Conservation (phyloP, 371 early-diverging fungal species). For the Actinomortierella ambigua region DNA sequence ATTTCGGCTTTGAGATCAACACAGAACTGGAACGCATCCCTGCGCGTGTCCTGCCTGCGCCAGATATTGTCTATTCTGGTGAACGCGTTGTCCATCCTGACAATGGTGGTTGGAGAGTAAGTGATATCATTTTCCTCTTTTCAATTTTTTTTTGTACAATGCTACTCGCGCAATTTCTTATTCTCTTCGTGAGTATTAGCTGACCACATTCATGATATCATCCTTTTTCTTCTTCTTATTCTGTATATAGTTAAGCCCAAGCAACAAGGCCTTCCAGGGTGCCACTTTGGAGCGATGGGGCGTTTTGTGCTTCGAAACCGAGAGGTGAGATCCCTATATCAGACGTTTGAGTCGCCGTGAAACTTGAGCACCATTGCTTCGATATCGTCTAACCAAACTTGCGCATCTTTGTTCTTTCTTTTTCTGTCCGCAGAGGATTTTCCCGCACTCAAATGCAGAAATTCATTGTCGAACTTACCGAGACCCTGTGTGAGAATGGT, state of each 20-base stretch:
- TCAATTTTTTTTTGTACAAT: neutral
- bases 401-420: neutral
- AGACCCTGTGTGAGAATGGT: slow-evolving; percentile 44
- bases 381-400: too few relatives aligned
- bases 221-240: too few relatives aligned
- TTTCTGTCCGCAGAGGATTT: slow-evolving; percentile 3
- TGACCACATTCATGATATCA: too few relatives aligned
- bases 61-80: slow-evolving; percentile 61
- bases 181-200: too few relatives aligned
- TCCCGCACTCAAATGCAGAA: slow-evolving; percentile 10
- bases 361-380: too few relatives aligned
- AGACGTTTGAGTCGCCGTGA: too few relatives aligned
- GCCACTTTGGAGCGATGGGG: slow-evolving; percentile 64
- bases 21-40: slow-evolving; percentile 64
- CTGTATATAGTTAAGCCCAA: slow-evolving; percentile 48
- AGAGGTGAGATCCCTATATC: neutral
- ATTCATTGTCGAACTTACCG: slow-evolving; percentile 47
- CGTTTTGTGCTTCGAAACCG: slow-evolving; percentile 57
- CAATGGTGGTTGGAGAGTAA: slow-evolving; percentile 73
- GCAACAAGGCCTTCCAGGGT: slow-evolving; percentile 66
- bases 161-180: too few relatives aligned
- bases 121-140: neutral
- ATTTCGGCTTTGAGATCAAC: slow-evolving; percentile 49
- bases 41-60: slow-evolving; percentile 69
- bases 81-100: slow-evolving; percentile 57